phyloP scores from a whole-genome alignment of 805 yeast genomes.

The Wilhelminamyces savonicus region DNA sequence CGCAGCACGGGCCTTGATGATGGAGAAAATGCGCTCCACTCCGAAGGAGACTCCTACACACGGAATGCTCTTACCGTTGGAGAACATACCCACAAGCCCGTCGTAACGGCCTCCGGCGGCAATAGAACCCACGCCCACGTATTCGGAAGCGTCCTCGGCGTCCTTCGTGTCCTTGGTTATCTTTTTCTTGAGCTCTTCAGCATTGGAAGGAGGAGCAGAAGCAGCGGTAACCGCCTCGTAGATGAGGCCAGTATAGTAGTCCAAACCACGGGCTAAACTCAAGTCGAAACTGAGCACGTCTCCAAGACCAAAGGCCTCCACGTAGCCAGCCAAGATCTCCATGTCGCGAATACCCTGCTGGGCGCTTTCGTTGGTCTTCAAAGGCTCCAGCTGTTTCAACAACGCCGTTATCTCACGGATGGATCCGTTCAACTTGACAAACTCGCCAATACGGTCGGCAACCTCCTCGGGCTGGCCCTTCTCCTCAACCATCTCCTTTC shows the following conservation, averaged over 20 bases:
- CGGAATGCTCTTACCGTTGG: slow-evolving; percentile 87
- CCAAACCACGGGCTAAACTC: slow-evolving; percentile 95
- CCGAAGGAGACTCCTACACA: slow-evolving; percentile 98
- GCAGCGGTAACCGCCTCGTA: slow-evolving; percentile 95
- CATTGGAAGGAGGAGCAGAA: slow-evolving; percentile 90
- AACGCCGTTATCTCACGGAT: slow-evolving; percentile 52
- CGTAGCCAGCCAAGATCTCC: slow-evolving; percentile 64
- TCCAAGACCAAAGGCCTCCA: slow-evolving; percentile 76
- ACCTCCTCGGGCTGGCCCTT: slow-evolving; percentile 87
- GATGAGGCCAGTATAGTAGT: slow-evolving; percentile 94
- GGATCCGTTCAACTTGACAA: slow-evolving; percentile 80
- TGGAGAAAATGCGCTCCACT: slow-evolving; percentile 88
- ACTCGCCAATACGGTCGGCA: slow-evolving; percentile 89
- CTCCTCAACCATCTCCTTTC: slow-evolving; percentile 85
- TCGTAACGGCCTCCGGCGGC: slow-evolving; percentile 99
- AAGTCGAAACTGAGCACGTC: slow-evolving; percentile 75
- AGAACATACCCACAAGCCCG: slow-evolving; percentile 93
- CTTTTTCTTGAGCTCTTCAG: slow-evolving; percentile 55
- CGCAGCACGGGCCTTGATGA: slow-evolving; percentile 71
- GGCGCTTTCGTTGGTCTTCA: slow-evolving; percentile 66
- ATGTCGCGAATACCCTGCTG: slow-evolving; percentile 78
- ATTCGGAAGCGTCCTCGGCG: slow-evolving; percentile 91
- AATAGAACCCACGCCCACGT: slow-evolving; percentile 96
- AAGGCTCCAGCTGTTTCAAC: slow-evolving; percentile 51
- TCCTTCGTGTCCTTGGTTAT: slow-evolving; percentile 18